Percentiles rank a stretch among this genome's conserved stretches.
Evolutionary conservation across 768 basidiomycete species (phyloP).

Genomic region (Auriscalpium vulgare): DNA sequence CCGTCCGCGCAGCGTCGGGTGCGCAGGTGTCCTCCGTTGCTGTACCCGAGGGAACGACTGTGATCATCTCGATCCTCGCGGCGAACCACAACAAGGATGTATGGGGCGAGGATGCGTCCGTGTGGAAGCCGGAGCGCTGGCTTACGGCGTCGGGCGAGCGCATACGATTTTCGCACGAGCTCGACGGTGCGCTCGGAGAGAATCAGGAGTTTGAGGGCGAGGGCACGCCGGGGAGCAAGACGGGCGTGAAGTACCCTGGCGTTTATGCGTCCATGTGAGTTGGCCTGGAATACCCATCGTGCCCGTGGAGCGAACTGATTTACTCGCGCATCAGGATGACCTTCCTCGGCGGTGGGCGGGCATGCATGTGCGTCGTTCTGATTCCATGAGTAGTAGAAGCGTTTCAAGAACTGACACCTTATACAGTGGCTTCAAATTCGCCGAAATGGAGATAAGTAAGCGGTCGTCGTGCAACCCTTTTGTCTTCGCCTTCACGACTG

Average conservation of each 20-base stretch:
- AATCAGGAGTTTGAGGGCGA: too few species aligned
- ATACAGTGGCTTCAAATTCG: conserved; percentile 5
- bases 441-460: conserved; percentile 10
- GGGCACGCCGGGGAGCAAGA: conserved; percentile 13
- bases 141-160: conserved; percentile 16
- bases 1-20: neutral
- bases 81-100: conserved; percentile 22
- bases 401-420: neutral
- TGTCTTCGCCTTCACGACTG: neutral
- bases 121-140: conserved; percentile 40
- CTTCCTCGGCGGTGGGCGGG: neutral
- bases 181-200: conserved; percentile 4
- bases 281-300: neutral
- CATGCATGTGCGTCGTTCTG: neutral
- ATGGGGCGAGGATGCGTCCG: conserved; percentile 35
- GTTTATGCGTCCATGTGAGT: conserved; percentile 25
- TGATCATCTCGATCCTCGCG: conserved; percentile 20
- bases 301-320: neutral
- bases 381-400: neutral
- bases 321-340: neutral
- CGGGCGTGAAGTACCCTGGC: conserved; percentile 24
- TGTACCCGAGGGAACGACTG: conserved; percentile 20
- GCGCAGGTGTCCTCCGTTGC: conserved; percentile 9
- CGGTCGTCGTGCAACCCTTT: conserved; percentile 13
- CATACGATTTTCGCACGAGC: neutral